Percentiles rank a stretch among this genome's conserved stretches.
phyloP scores from a whole-genome alignment of 495 filamentous ascomycete genomes.

The Barbatosphaeria neglecta region DNA sequence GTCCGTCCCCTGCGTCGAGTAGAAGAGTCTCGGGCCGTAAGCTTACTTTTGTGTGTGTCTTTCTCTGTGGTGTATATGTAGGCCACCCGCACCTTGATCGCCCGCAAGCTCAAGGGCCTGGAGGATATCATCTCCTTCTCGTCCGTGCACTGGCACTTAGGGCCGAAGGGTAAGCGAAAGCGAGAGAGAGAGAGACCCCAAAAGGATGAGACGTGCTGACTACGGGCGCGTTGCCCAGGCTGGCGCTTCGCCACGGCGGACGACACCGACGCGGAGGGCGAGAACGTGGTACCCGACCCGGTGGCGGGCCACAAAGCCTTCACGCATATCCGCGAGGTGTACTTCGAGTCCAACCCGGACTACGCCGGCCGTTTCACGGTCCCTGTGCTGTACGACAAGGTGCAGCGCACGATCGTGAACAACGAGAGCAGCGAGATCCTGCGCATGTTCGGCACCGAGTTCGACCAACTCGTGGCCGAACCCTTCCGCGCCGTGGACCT shows the following conservation, averaged over 20 bases:
- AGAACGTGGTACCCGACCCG: conserved; percentile 43
- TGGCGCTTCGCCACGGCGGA: conserved; percentile 67
- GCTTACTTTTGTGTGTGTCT: too few species aligned
- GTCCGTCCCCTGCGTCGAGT: too few species aligned
- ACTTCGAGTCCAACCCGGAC: conserved; percentile 53
- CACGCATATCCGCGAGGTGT: conserved; percentile 53
- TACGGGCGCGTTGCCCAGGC: conserved; percentile 43
- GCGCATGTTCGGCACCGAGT: conserved; percentile 53
- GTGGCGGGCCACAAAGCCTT: conserved; percentile 50
- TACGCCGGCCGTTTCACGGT: conserved; percentile 73
- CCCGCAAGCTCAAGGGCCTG: conserved; percentile 67
- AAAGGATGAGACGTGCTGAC: too few species aligned
- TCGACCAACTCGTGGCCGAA: conserved; percentile 45
- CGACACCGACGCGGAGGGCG: conserved; percentile 45
- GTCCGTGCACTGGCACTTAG: conserved; percentile 56
- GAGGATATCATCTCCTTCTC: conserved; percentile 60
- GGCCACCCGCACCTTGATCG: conserved; percentile 67
- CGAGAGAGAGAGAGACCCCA: too few species aligned
- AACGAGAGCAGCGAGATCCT: conserved; percentile 84
- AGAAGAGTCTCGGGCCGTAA: too few species aligned
- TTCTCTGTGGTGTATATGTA: background rate
- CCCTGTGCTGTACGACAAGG: conserved; percentile 67
- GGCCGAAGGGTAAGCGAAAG: conserved; percentile 25
- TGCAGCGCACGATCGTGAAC: conserved; percentile 60
- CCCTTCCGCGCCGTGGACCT: conserved; percentile 36